Percentiles rank a stretch among this genome's conserved stretches.
Evolutionary conservation across 192 early-diverging fungal species (phyloP).

Genomic region (Funneliformis mosseae): DNA sequence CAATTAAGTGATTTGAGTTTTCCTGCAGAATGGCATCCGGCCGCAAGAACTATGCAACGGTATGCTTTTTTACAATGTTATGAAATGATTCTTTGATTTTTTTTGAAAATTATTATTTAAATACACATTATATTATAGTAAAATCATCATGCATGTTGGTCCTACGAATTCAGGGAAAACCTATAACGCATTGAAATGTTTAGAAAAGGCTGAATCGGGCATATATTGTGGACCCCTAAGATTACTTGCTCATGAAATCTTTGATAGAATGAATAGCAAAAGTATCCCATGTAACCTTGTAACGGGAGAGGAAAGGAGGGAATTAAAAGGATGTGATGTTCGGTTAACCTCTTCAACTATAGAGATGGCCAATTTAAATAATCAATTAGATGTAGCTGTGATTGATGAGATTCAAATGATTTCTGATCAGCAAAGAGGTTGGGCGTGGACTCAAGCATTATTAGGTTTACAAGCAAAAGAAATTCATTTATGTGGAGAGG

Average conservation of each 20-base stretch:
- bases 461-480: conserved; percentile 78
- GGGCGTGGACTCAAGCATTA: conserved; percentile 95
- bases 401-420: conserved; percentile 99
- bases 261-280: conserved; percentile 74
- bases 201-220: conserved; percentile 62
- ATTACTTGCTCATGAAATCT: conserved; percentile 92
- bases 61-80: conserved; percentile 31
- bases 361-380: conserved; percentile 78
- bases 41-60: conserved; percentile 75
- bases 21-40: conserved; percentile 80
- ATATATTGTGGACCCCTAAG: conserved; percentile 92
- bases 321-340: conserved; percentile 44
- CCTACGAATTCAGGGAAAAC: conserved; percentile 99
- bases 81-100: neutral
- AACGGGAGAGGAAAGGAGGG: conserved; percentile 88
- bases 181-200: conserved; percentile 77
- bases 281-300: conserved; percentile 82
- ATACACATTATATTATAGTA: conserved; percentile 43
- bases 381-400: conserved; percentile 78
- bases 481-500: conserved; percentile 93
- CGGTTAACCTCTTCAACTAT: conserved; percentile 77
- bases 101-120: neutral
- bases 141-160: conserved; percentile 91
- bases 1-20: conserved; percentile 73
- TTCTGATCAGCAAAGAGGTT: conserved; percentile 79